phyloP scores from a whole-genome alignment of 2,329 filamentous ascomycete species.

The Talaromyces islandicus region DNA sequence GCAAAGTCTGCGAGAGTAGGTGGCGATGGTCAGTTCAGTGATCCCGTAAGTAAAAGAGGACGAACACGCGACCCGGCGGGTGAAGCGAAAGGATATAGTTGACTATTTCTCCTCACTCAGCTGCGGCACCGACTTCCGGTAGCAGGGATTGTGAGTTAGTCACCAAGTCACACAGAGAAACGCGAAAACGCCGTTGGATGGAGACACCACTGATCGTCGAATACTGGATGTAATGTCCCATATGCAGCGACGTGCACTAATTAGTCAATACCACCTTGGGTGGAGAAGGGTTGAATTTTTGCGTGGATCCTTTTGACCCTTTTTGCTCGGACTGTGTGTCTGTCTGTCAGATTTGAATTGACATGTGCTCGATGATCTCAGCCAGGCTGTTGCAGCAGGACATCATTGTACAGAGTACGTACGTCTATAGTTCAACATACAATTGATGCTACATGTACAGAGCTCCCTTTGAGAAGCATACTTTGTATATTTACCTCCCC shows the following conservation, averaged over 20 bases:
- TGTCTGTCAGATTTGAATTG: background rate
- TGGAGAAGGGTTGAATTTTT: background rate
- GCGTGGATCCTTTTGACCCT: background rate
- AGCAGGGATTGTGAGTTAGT: too few relatives aligned
- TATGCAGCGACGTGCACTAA: background rate
- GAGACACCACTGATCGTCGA: background rate
- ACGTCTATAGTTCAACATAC: background rate
- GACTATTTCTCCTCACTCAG: background rate
- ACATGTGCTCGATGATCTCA: background rate
- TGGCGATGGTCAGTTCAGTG: background rate
- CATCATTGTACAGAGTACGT: background rate
- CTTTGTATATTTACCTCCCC: too few relatives aligned
- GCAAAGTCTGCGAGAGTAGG: background rate
- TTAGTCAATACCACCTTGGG: background rate
- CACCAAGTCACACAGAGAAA: background rate
- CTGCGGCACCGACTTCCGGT: background rate
- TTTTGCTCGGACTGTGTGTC: background rate
- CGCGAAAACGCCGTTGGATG: background rate
- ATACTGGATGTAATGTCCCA: background rate
- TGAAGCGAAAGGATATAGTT: too few relatives aligned
- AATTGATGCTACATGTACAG: too few relatives aligned
- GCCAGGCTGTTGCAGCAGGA: background rate
- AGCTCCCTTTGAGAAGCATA: too few relatives aligned
- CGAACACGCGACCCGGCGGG: background rate
- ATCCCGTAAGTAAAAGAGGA: background rate